phyloP scores from a whole-genome alignment of 2,329 filamentous ascomycete species.

The Lecanicillium sp. region DNA sequence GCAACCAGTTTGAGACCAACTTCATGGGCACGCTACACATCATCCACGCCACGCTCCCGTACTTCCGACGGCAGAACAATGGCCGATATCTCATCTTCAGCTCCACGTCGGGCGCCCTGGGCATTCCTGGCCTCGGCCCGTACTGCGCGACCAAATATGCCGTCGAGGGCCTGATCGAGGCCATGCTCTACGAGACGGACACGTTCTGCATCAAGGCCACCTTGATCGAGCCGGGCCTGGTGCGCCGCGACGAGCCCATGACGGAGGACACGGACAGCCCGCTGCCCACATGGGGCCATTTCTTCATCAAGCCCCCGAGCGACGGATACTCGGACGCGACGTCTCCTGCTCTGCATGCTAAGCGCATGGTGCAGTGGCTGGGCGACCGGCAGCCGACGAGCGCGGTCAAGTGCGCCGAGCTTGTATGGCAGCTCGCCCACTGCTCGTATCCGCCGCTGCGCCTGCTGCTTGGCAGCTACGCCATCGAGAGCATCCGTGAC shows the following conservation, averaged over 20 bases:
- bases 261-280: slow-evolving; percentile 44
- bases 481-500: slow-evolving; percentile 92
- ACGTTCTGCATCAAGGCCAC: slow-evolving; percentile 88
- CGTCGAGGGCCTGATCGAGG: slow-evolving; percentile 90
- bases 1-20: slow-evolving; percentile 96
- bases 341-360: slow-evolving; percentile 80
- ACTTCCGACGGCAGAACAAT: slow-evolving; percentile 69
- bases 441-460: slow-evolving; percentile 89
- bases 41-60: slow-evolving; percentile 78
- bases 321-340: slow-evolving; percentile 73
- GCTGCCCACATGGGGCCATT: slow-evolving; percentile 83
- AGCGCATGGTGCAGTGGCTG: slow-evolving; percentile 89
- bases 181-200: slow-evolving; percentile 93
- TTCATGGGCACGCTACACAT: slow-evolving; percentile 95
- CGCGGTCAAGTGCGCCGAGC: slow-evolving; percentile 84
- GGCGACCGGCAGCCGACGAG: slow-evolving; percentile 88
- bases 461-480: slow-evolving; percentile 84
- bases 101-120: slow-evolving; percentile 84
- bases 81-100: slow-evolving; percentile 94
- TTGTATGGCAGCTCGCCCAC: slow-evolving; percentile 92
- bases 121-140: slow-evolving; percentile 84
- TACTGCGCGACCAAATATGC: slow-evolving; percentile 98
- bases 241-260: slow-evolving; percentile 72
- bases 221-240: slow-evolving; percentile 83
- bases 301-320: slow-evolving; percentile 79